phyloP scores from a whole-genome alignment of 2,329 filamentous ascomycete species.

The Scedosporium dehoogii region DNA sequence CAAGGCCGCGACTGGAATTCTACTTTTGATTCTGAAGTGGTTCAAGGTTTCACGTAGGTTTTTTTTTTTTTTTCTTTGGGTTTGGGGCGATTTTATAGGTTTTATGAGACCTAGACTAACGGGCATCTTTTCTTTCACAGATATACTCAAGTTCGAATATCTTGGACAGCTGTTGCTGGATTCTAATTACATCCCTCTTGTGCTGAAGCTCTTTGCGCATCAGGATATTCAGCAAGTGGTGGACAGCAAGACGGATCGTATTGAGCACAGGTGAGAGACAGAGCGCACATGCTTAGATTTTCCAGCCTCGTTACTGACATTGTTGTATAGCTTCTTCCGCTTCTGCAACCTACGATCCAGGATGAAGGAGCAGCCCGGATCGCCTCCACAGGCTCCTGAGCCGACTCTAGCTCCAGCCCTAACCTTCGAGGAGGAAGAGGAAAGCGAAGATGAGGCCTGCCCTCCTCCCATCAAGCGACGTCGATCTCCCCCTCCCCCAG shows the following conservation, averaged over 20 bases:
- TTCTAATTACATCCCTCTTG: slow-evolving; percentile 86
- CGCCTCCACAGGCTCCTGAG: slow-evolving; percentile 4
- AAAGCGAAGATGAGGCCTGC: slow-evolving; percentile 66
- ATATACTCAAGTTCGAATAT: slow-evolving; percentile 93
- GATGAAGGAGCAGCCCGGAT: slow-evolving; percentile 11
- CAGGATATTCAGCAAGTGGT: slow-evolving; percentile 89
- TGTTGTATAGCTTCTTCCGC: slow-evolving; percentile 63
- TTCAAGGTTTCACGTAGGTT: slow-evolving; percentile 83
- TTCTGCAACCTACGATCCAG: slow-evolving; percentile 67
- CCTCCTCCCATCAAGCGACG: slow-evolving; percentile 70
- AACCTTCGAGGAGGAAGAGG: slow-evolving; percentile 19
- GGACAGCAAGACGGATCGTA: slow-evolving; percentile 72
- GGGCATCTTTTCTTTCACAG: slow-evolving; percentile 30
- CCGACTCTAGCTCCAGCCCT: background rate
- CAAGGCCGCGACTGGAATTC: slow-evolving; percentile 83
- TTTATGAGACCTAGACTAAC: slow-evolving; percentile 11
- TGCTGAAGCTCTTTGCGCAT: slow-evolving; percentile 86
- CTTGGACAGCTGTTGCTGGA: slow-evolving; percentile 87
- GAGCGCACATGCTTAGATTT: too few species aligned
- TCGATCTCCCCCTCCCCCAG: slow-evolving; percentile 33
- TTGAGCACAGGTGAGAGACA: slow-evolving; percentile 61
- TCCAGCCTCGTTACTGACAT: too few species aligned
- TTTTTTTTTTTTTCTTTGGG: background rate
- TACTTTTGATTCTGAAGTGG: slow-evolving; percentile 90
- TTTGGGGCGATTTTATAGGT: background rate